Evolutionary conservation across 768 basidiomycete genomes (phyloP), one percentile per base, ranked within the genome.

Genomic region (Lentinula guzmanii): DNA sequence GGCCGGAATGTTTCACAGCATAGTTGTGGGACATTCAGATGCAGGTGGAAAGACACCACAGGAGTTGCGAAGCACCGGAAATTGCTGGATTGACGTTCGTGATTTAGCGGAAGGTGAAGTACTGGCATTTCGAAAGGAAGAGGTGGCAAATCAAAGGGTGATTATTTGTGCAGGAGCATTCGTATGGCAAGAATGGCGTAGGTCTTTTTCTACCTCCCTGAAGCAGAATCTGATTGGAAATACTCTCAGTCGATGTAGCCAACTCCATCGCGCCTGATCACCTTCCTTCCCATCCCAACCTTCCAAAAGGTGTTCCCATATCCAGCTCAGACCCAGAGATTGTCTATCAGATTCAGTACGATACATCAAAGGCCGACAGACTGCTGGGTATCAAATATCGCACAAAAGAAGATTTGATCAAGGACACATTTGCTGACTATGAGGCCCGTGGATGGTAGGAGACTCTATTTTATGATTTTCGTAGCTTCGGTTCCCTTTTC

Each of bases 91-190:
- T 33, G 82, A 86, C 55, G 84, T 85, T 5, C 78, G 84, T 5
- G 85, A 86, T 67, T 67, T 84, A 37, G 85, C 85, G 0, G 72
- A 77, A 21, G 86, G 80, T 0, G 87, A 89, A 67, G 75, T 77
- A 0, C 69, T 73, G 5, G 83, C 84, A 4, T 69, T 91, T 21
- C 76, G 77, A 58, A 79, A 76, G 54, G 74, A 78, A 31, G 77
- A 74, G 2, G 86, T 86, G 0, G 80, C 78, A 2, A 82, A 82
- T 1, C 76, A 89, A 60, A 75, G 89, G 37, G 79, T 89, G 66
- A 77, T 89, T 66, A 64, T 83, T 43, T 71, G 70, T n/a, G 72
- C 69, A 2, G 76, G 78, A 7, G 42, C 67, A 8, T 72, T 56
- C 58, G 63, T 65, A 18, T 76, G 74, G 74, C 75, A 77, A 55